Conservation (phyloP, 2,329 filamentous ascomycete genomes). For the Calonectria honghensis region DNA sequence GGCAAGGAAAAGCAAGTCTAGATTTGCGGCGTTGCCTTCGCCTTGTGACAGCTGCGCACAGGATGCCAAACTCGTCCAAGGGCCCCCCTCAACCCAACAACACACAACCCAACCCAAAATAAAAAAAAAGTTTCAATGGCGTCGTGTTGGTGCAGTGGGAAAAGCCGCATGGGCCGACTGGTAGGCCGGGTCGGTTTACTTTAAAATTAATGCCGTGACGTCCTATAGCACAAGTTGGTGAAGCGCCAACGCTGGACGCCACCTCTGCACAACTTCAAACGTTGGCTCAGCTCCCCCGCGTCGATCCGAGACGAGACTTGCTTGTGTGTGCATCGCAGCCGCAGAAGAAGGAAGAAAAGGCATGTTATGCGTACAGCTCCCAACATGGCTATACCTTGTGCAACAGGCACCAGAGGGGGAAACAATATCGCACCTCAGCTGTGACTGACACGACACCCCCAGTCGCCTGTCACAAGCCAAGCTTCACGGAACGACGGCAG, state of each 20-base stretch:
- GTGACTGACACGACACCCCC: background rate
- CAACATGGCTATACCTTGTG: background rate
- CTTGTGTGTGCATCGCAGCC: background rate
- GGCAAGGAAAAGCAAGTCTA: background rate
- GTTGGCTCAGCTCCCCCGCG: slow-evolving; percentile 12
- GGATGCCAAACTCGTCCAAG: slow-evolving; percentile 6
- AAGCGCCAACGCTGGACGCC: slow-evolving; percentile 15
- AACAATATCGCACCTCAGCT: background rate
- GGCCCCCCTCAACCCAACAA: too few species aligned
- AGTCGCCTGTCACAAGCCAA: background rate
- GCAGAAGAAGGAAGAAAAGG: background rate
- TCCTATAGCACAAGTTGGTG: background rate
- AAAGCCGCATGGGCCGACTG: slow-evolving; percentile 3
- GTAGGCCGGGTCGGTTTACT: slow-evolving; percentile 4
- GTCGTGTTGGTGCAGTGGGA: slow-evolving; percentile 2
- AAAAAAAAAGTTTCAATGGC: slow-evolving; percentile 1
- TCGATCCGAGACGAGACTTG: background rate
- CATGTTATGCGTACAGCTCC: background rate
- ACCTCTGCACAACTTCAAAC: background rate
- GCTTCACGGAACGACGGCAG: slow-evolving; percentile 16
- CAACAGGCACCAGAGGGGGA: background rate
- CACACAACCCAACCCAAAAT: background rate
- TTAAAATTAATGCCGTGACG: slow-evolving; percentile 13
- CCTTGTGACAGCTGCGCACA: slow-evolving; percentile 24
- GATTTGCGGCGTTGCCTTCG: background rate